Percentiles rank a stretch among this genome's conserved stretches.
Evolutionary conservation across 768 basidiomycete species (phyloP).

Genomic region (Mycena rosella): DNA sequence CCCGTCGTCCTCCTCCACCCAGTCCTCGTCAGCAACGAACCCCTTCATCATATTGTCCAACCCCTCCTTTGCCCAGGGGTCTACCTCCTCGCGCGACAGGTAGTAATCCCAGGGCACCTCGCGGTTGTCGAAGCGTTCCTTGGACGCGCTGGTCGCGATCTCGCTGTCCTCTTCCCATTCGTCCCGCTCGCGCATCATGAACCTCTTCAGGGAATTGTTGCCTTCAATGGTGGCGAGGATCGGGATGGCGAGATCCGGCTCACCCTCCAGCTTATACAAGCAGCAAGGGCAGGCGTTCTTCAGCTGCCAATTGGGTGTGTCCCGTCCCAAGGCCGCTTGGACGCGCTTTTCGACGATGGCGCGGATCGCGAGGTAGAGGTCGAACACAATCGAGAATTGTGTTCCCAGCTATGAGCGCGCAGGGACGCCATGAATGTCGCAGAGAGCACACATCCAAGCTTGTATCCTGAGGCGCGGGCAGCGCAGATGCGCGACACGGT

Average conservation of each 20-base stretch:
- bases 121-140: slow-evolving; percentile 47
- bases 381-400: too few species aligned
- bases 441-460: slow-evolving; percentile 36
- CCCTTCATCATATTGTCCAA: slow-evolving; percentile 13
- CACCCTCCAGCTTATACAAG: slow-evolving; percentile 48
- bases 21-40: too few species aligned
- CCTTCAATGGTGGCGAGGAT: too few species aligned
- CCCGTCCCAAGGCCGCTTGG: neutral
- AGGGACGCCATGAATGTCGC: slow-evolving; percentile 36
- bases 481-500: neutral
- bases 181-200: slow-evolving; percentile 36
- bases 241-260: slow-evolving; percentile 46
- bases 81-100: slow-evolving; percentile 8
- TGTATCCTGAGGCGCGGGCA: slow-evolving; percentile 40
- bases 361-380: too few species aligned
- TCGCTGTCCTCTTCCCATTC: slow-evolving; percentile 19
- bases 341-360: neutral
- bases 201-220: too few species aligned
- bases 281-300: slow-evolving; percentile 50
- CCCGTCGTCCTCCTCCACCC: neutral
- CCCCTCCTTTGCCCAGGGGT: slow-evolving; percentile 22
- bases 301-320: neutral
- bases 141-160: slow-evolving; percentile 39
- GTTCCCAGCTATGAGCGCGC: too few species aligned
- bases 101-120: neutral